These are phyloP conservation scores for Penicillium pancosmium DNA, from an alignment of 495 filamentous ascomycete genomes.

Conservation along the genomic window DNA sequence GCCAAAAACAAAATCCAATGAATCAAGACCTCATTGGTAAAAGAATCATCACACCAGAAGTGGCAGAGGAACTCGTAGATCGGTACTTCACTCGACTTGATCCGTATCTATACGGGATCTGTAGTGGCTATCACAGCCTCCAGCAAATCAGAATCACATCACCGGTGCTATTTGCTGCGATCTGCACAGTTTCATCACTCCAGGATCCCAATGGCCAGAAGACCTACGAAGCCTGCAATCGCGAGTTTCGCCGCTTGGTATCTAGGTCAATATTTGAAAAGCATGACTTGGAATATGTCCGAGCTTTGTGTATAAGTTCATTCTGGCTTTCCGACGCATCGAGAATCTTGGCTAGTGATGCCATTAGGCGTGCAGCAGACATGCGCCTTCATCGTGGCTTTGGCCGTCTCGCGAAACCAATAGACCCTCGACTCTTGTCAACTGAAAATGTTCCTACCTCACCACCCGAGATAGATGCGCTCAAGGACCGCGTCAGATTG, in stretches of 20 bases:
- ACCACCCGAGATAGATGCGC: slow-evolving; percentile 9
- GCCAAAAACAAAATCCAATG: slow-evolving; percentile 20
- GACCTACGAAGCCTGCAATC: slow-evolving; percentile 43
- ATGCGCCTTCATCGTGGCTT: slow-evolving; percentile 42
- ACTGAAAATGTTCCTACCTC: background rate
- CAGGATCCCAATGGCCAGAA: slow-evolving; percentile 39
- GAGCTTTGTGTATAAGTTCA: slow-evolving; percentile 43
- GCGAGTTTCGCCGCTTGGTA: slow-evolving; percentile 43
- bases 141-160: slow-evolving; percentile 34
- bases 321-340: slow-evolving; percentile 50
- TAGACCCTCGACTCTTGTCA: slow-evolving; percentile 12
- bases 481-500: slow-evolving; percentile 41
- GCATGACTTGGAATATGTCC: slow-evolving; percentile 42
- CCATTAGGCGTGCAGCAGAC: slow-evolving; percentile 47
- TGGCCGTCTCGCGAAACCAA: slow-evolving; percentile 18
- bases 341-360: slow-evolving; percentile 44
- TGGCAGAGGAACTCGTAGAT: slow-evolving; percentile 39
- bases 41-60: slow-evolving; percentile 34
- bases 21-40: slow-evolving; percentile 42
- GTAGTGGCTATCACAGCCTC: slow-evolving; percentile 35
- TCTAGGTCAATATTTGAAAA: slow-evolving; percentile 45
- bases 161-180: slow-evolving; percentile 40
- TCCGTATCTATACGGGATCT: slow-evolving; percentile 46
- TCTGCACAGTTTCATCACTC: slow-evolving; percentile 47
- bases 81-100: slow-evolving; percentile 45